Evolutionary conservation across 129 eudicot genomes (phyloP).

Genomic region (Logfia minima): DNA sequence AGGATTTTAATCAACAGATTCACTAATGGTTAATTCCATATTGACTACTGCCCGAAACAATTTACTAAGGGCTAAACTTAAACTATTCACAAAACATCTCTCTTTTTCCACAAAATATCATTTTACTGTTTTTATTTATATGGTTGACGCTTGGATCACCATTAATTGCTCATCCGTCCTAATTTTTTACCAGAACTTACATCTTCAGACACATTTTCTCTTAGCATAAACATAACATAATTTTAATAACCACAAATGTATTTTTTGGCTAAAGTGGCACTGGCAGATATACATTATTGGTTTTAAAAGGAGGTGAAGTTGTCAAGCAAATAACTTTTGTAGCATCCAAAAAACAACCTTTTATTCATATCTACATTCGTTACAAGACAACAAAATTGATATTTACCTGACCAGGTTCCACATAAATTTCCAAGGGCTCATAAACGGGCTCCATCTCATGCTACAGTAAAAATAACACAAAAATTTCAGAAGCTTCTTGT

Average conservation of each 20-base stretch:
- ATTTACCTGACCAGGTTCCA: constrained; percentile 46
- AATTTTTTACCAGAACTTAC: background rate
- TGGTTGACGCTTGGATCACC: background rate
- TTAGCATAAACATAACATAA: background rate
- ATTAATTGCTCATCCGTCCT: background rate
- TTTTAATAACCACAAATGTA: background rate
- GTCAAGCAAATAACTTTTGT: too few relatives aligned
- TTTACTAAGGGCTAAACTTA: background rate
- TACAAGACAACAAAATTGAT: background rate
- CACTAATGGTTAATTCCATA: background rate
- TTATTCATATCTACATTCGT: background rate
- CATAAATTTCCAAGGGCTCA: constrained; percentile 20
- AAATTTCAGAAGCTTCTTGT: background rate
- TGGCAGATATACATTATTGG: too few relatives aligned
- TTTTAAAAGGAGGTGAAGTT: too few relatives aligned
- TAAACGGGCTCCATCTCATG: background rate
- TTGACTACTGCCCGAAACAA: background rate
- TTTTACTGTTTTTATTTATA: background rate
- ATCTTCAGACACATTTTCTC: background rate
- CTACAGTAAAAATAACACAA: background rate
- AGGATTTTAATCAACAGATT: background rate
- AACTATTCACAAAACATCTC: background rate
- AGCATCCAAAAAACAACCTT: too few relatives aligned
- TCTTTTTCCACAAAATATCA: background rate
- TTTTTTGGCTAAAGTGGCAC: too few relatives aligned